Percentiles rank a stretch among this genome's conserved stretches.
Evolutionary conservation across 2,329 filamentous ascomycete species (phyloP).

Genomic region (Trichoderma gracile): DNA sequence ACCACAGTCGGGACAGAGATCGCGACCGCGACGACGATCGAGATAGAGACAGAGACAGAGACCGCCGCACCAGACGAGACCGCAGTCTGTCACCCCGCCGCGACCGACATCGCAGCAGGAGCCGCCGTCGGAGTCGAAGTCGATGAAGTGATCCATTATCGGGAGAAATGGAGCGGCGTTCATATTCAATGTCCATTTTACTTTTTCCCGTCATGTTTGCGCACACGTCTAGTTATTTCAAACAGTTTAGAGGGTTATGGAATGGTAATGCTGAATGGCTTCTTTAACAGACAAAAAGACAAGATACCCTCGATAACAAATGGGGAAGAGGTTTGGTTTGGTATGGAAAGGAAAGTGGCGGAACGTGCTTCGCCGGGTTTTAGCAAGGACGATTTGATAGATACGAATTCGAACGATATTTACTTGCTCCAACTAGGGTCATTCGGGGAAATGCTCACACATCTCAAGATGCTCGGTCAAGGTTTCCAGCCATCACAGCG

Average conservation of each 20-base stretch:
- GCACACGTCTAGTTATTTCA: background rate
- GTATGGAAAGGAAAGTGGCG: background rate
- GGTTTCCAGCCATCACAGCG: too few relatives aligned
- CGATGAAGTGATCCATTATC: background rate
- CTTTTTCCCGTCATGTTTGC: background rate
- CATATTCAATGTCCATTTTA: background rate
- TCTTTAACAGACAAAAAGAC: background rate
- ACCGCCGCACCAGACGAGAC: slow-evolving; percentile 33
- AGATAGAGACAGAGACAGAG: slow-evolving; percentile 47
- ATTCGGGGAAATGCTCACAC: too few relatives aligned
- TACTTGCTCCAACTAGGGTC: too few relatives aligned
- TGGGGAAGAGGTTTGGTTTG: background rate
- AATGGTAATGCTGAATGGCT: background rate
- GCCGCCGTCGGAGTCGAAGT: slow-evolving; percentile 43
- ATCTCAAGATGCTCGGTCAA: too few relatives aligned
- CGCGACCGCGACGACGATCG: slow-evolving; percentile 36
- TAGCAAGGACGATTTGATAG: background rate
- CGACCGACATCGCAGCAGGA: slow-evolving; percentile 42
- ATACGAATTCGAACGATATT: too few relatives aligned
- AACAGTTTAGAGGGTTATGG: background rate
- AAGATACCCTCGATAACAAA: slow-evolving; percentile 10
- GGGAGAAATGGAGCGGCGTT: background rate
- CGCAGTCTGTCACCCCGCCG: slow-evolving; percentile 41
- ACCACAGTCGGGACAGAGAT: slow-evolving; percentile 37
- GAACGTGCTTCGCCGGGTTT: background rate